Conservation (phyloP, 2,329 filamentous ascomycete species). For the Alternaria arbusti region DNA sequence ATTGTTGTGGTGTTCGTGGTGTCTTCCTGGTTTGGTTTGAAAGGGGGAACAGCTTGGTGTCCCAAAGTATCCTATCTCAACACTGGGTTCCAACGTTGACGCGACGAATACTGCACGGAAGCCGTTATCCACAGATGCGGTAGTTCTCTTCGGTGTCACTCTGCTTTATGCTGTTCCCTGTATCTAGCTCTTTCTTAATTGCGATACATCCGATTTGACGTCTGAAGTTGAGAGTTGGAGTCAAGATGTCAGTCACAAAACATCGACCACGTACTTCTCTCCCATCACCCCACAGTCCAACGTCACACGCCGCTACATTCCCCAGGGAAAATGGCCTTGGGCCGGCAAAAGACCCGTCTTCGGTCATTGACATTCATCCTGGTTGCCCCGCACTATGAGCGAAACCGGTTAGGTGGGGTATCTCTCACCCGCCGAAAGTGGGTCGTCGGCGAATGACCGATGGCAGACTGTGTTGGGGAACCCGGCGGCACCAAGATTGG, state of each 20-base stretch:
- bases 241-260: not conserved
- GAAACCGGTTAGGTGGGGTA: conserved; percentile 26
- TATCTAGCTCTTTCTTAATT: not conserved
- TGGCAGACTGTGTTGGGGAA: conserved; percentile 13
- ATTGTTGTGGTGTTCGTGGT: conserved; percentile 17
- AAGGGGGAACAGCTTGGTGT: not conserved
- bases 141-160: too few species aligned
- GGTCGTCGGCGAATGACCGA: conserved; percentile 25
- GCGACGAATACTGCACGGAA: not conserved
- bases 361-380: conserved; percentile 20
- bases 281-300: conserved; percentile 7
- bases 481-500: not conserved
- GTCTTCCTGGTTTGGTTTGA: not conserved
- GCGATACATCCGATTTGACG: not conserved
- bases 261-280: not conserved
- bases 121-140: not conserved
- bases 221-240: not conserved
- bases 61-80: not conserved
- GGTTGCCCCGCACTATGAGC: conserved; percentile 27
- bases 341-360: conserved; percentile 23
- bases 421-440: conserved; percentile 16
- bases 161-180: not conserved
- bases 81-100: not conserved
- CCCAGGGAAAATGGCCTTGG: not conserved
- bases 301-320: not conserved